A percentile compares a stretch with the other conserved stretches of the same genome.
Evolutionary conservation across 2,329 filamentous ascomycete species (phyloP).

Genomic region (Lachnellula suecica): DNA sequence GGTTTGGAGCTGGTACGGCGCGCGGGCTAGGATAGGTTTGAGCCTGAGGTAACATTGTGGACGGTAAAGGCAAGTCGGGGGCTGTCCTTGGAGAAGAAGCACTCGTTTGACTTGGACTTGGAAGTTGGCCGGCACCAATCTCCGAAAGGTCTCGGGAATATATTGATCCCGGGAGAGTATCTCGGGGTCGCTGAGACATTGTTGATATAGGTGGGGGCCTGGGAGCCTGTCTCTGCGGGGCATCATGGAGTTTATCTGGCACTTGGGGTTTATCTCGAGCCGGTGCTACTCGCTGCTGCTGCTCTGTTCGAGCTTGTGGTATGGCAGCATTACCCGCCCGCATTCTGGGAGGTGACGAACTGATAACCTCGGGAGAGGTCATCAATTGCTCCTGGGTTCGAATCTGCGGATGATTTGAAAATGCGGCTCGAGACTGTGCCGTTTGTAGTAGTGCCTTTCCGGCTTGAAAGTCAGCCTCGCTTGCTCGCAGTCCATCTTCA

Average conservation of each 20-base stretch:
- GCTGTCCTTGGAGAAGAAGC: neutral
- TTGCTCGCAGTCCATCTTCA: neutral
- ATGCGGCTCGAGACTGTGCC: neutral
- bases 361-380: neutral
- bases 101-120: slow-evolving; percentile 5
- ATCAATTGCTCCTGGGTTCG: neutral
- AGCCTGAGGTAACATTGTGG: slow-evolving; percentile 2
- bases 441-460: neutral
- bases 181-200: neutral
- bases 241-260: neutral
- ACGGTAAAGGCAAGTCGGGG: neutral
- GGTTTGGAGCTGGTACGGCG: neutral
- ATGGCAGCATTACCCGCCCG: neutral
- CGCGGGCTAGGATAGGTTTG: slow-evolving; percentile 2
- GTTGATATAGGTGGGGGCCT: neutral
- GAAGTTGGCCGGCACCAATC: slow-evolving; percentile 2
- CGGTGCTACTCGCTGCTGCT: neutral
- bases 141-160: neutral
- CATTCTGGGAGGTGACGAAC: neutral
- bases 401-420: neutral
- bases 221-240: neutral
- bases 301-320: neutral
- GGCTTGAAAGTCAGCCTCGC: neutral
- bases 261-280: neutral
- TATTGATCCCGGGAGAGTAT: neutral